Evolutionary conservation across 345 rosid genomes (phyloP), one percentile per base, ranked within the genome.

Genomic region (Aethionema arabicum): DNA sequence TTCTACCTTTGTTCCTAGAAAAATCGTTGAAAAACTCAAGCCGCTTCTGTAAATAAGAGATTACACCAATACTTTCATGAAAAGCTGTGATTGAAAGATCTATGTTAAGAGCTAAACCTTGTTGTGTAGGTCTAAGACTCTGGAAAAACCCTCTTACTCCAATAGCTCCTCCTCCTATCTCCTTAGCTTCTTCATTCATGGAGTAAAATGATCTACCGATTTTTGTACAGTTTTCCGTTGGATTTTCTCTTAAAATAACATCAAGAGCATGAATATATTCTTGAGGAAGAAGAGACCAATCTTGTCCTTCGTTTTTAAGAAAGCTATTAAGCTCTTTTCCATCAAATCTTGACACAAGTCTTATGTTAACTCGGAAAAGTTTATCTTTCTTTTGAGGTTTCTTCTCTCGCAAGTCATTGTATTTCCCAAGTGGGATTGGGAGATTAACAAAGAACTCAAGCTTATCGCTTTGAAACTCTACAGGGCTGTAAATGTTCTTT

Each of bases 91-190:
- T 79, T 32, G 96, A 87, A 56, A 88, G 85, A 76, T 92, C 98
- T 11, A 92, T 79, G 63, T 92, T 92, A 41, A 92, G 96, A 38
- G 95, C 86, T 46, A 92, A 72, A 43, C 98, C 98, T 82, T 92
- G 98, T 52, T 92, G 93, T 3, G 93, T 89, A 38, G 90, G 96
- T 61, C 98, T 76, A 9, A 92, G 85, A 63, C 98, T 92, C 78
- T 92, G 98, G 72, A 92, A 89, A 75, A 89, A 92, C 0, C 98
- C 98, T 79, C 93, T 80, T 63, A 85, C 72, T 61, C 95, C 98
- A 66, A 89, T 76, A 59, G 89, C 88, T 59, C 95, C 98, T 35
- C 95, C 98, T 65, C 98, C 98, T 61, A 92, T 84, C 44, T 85
- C 95, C 62, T 80, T 79, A 15, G 76, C 68, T 7, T 93, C 96